phyloP scores from a whole-genome alignment of 2,329 filamentous ascomycete genomes.

The Aspergillus fijiensis region DNA sequence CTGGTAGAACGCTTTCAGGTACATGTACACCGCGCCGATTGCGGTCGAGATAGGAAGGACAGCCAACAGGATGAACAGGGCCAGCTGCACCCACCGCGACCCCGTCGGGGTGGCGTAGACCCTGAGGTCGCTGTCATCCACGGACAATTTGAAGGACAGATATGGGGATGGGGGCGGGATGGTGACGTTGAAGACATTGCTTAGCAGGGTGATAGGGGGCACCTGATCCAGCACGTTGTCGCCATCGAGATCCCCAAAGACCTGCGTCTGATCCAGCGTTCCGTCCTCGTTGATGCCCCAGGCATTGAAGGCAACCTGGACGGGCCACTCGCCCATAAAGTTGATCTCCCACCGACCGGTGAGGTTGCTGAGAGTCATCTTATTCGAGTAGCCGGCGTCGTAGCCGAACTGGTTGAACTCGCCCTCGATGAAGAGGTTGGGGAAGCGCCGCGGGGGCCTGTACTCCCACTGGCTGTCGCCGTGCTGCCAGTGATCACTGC shows the following conservation, averaged over 20 bases:
- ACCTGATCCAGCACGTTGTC: slow-evolving; percentile 62
- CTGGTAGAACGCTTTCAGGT: slow-evolving; percentile 61
- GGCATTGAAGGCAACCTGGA: slow-evolving; percentile 59
- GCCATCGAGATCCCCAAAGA: slow-evolving; percentile 62
- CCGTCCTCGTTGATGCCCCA: slow-evolving; percentile 66
- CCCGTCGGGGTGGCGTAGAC: slow-evolving; percentile 56
- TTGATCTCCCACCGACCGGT: slow-evolving; percentile 56
- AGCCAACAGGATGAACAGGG: slow-evolving; percentile 54
- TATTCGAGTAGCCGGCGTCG: slow-evolving; percentile 55
- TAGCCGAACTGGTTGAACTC: slow-evolving; percentile 63
- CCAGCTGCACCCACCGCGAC: slow-evolving; percentile 53
- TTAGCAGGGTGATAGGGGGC: slow-evolving; percentile 57
- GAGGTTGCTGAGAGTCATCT: slow-evolving; percentile 48
- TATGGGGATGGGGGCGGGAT: slow-evolving; percentile 53
- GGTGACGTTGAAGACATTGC: slow-evolving; percentile 60
- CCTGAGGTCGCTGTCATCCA: slow-evolving; percentile 55
- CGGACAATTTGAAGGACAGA: slow-evolving; percentile 54
- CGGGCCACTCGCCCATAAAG: slow-evolving; percentile 65
- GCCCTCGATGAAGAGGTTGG: slow-evolving; percentile 62
- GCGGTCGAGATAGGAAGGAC: slow-evolving; percentile 53
- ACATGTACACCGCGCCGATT: slow-evolving; percentile 51
- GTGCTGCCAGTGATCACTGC: slow-evolving; percentile 60
- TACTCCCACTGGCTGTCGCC: slow-evolving; percentile 49
- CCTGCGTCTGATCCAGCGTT: slow-evolving; percentile 57
- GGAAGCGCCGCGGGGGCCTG: slow-evolving; percentile 51